Evolutionary conservation across 176 grass and related monocot species (phyloP).

Genomic region (Musa schizocarpa): DNA sequence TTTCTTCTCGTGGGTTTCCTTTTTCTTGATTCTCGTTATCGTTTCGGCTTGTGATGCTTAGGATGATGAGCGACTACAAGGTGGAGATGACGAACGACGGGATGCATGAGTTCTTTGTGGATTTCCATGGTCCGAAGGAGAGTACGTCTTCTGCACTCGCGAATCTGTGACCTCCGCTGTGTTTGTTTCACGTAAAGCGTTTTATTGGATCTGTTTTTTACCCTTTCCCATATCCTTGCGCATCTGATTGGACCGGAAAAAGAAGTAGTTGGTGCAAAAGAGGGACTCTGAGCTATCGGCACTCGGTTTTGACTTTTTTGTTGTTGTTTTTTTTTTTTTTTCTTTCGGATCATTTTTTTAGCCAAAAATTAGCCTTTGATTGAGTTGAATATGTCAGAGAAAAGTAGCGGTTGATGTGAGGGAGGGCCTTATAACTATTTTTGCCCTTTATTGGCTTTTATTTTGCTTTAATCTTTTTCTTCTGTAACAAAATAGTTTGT

Average conservation of each 20-base stretch:
- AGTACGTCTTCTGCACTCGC: constrained; percentile 39
- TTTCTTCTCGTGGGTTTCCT: constrained; percentile 5
- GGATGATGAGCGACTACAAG: constrained; percentile 99
- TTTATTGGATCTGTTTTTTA: not conserved
- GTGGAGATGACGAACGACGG: constrained; percentile 99
- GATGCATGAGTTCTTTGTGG: constrained; percentile 96
- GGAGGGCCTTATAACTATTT: too few relatives aligned
- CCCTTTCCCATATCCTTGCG: not conserved
- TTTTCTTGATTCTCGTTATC: constrained; percentile 20
- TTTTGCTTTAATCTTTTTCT: too few relatives aligned
- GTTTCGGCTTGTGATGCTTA: constrained; percentile 13
- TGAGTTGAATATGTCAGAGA: too few relatives aligned
- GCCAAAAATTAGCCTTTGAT: not conserved
- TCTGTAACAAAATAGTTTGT: too few relatives aligned
- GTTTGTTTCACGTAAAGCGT: constrained; percentile 5
- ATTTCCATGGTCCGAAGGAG: constrained; percentile 76
- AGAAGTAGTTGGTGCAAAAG: not conserved
- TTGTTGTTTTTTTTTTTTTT: too few relatives aligned
- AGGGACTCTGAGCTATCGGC: not conserved
- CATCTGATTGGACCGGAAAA: not conserved
- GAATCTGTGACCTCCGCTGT: not conserved
- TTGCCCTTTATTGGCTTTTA: too few relatives aligned
- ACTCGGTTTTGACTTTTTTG: not conserved
- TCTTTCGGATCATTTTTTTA: not conserved
- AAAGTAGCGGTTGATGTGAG: too few relatives aligned